A percentile compares a stretch with the other conserved stretches of the same genome.
Conservation (phyloP, 1,139 yeast species). For the Kodamaea sp. region DNA sequence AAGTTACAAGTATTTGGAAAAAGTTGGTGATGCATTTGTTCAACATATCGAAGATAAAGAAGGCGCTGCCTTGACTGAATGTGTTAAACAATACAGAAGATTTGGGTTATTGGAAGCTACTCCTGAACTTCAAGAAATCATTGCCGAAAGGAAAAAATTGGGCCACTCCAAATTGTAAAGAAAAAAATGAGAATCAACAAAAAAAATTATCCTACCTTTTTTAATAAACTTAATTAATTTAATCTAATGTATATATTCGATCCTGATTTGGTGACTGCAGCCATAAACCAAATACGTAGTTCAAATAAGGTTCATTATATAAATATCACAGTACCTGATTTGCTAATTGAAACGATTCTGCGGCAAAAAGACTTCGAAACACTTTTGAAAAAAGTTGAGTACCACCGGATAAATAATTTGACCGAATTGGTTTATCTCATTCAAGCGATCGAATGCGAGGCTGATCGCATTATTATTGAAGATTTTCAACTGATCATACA, state of each 20-base stretch:
- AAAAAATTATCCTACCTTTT: no score
- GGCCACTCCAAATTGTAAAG: slow-evolving; percentile 19
- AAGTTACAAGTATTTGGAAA: slow-evolving; percentile 51
- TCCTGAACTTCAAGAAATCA: slow-evolving; percentile 39
- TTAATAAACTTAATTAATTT: no score
- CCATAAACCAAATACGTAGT: background rate
- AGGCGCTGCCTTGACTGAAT: slow-evolving; percentile 31
- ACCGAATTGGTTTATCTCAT: slow-evolving; percentile 2
- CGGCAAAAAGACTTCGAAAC: background rate
- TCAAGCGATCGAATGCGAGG: background rate
- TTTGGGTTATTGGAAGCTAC: slow-evolving; percentile 55
- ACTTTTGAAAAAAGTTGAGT: slow-evolving; percentile 5
- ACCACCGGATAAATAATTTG: slow-evolving; percentile 6
- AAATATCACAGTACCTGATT: slow-evolving; percentile 4
- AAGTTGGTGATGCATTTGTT: slow-evolving; percentile 47
- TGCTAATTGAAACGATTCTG: background rate
- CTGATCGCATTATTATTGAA: slow-evolving; percentile 1
- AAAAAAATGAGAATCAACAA: no score
- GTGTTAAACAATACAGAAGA: slow-evolving; percentile 55
- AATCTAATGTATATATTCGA: no score
- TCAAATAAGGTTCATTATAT: background rate
- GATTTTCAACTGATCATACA: slow-evolving; percentile 3
- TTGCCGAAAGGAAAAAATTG: slow-evolving; percentile 34
- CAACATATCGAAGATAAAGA: slow-evolving; percentile 30
- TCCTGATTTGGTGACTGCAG: background rate